A percentile compares a stretch with the other conserved stretches of the same genome.
Conservation (phyloP, 768 basidiomycete species). For the Mycena crocata region DNA sequence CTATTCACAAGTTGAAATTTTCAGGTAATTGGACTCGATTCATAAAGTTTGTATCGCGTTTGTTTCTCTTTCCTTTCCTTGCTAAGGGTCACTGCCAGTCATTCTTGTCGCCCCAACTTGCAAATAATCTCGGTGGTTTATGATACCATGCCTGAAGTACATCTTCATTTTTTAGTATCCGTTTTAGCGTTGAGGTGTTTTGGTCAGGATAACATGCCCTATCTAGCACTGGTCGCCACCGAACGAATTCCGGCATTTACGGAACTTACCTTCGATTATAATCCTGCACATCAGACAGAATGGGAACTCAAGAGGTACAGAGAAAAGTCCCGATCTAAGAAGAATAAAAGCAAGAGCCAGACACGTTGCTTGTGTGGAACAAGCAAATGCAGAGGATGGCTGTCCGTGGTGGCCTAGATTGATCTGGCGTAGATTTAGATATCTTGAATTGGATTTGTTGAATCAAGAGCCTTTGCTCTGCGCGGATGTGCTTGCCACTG, state of each 20-base stretch:
- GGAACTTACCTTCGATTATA: constrained; percentile 76
- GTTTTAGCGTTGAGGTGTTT: background rate
- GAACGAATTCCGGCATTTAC: constrained; percentile 59
- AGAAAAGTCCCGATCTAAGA: constrained; percentile 10
- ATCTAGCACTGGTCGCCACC: constrained; percentile 68
- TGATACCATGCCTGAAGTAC: constrained; percentile 68
- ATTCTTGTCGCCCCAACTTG: constrained; percentile 75
- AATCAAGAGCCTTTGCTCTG: no score
- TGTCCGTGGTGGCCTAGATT: constrained; percentile 18
- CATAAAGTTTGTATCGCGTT: constrained; percentile 52
- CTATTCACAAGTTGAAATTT: constrained; percentile 12
- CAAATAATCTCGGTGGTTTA: constrained; percentile 69
- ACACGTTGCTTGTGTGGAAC: constrained; percentile 22
- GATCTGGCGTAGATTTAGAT: background rate
- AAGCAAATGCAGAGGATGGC: constrained; percentile 18
- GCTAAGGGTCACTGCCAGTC: constrained; percentile 53
- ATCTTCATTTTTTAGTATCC: constrained; percentile 26
- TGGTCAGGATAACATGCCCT: constrained; percentile 67
- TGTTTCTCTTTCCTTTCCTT: background rate
- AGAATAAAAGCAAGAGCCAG: constrained; percentile 12
- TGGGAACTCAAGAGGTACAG: constrained; percentile 10
- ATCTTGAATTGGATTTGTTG: background rate
- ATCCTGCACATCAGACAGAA: constrained; percentile 51
- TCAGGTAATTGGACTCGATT: constrained; percentile 84
- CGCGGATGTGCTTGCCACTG: no score